Conservation (phyloP, 371 early-diverging fungal species). For the Saksenaea oblongispora region DNA sequence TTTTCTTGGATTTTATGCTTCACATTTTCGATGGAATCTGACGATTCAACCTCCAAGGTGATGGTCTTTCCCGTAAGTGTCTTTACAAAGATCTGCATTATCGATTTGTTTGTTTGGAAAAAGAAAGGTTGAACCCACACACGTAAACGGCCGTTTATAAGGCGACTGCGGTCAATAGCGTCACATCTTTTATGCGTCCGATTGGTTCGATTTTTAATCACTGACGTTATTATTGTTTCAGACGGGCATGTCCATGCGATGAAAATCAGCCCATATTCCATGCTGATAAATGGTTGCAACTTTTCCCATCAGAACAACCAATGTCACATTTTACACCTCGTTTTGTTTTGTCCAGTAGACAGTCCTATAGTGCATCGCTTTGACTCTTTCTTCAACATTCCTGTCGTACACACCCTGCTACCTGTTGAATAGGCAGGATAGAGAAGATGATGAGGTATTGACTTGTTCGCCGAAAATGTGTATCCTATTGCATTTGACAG, state of each 20-base stretch:
- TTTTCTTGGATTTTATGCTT: constrained; percentile 94
- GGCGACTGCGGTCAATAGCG: not conserved
- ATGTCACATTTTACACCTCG: no score
- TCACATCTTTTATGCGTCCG: not conserved
- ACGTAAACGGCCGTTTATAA: not conserved
- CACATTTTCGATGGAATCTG: constrained; percentile 88
- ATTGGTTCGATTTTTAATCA: not conserved
- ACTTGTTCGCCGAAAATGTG: no score
- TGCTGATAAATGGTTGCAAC: no score
- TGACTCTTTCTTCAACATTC: no score
- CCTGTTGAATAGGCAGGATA: no score
- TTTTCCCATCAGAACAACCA: no score
- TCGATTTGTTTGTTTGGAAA: not conserved
- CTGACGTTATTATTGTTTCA: not conserved
- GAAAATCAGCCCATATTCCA: not conserved
- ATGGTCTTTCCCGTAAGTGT: constrained; percentile 94
- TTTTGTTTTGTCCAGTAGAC: no score
- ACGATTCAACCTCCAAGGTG: constrained; percentile 89
- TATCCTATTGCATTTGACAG: no score
- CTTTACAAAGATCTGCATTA: constrained; percentile 69
- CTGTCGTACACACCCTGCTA: no score
- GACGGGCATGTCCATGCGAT: not conserved
- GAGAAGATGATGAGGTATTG: no score
- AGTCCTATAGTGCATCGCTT: no score
- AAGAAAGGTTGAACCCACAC: not conserved